phyloP scores from a whole-genome alignment of 805 yeast genomes.

The Scheffersomyces amazonensis region DNA sequence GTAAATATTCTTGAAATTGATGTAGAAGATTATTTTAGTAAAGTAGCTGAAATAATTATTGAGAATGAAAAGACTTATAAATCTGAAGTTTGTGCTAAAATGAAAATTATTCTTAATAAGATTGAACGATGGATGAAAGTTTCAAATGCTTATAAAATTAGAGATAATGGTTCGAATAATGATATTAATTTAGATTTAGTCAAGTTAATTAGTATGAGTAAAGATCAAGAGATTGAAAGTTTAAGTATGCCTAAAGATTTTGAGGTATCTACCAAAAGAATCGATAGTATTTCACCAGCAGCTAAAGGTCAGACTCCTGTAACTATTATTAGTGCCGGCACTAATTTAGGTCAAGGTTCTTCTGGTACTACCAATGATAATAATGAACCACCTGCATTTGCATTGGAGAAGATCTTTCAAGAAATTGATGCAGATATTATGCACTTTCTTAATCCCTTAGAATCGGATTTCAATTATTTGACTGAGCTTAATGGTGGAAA shows the following conservation, averaged over 20 bases:
- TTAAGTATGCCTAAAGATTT: constrained; percentile 21
- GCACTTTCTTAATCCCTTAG: constrained; percentile 26
- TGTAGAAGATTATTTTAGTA: constrained; percentile 17
- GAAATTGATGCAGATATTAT: constrained; percentile 28
- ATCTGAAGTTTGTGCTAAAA: constrained; percentile 19
- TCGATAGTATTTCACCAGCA: background rate
- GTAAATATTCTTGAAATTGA: constrained; percentile 11
- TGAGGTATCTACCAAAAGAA: constrained; percentile 1
- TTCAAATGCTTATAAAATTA: constrained; percentile 12
- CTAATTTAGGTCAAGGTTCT: background rate
- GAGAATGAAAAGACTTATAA: constrained; percentile 16
- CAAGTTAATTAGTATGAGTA: constrained; percentile 26
- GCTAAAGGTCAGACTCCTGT: background rate
- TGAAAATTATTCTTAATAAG: constrained; percentile 18
- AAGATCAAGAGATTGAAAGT: constrained; percentile 28
- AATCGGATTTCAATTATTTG: constrained; percentile 14
- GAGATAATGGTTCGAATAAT: constrained; percentile 2
- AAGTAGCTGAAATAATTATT: constrained; percentile 14
- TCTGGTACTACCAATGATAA: background rate
- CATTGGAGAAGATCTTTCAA: constrained; percentile 24
- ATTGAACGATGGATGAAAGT: constrained; percentile 27
- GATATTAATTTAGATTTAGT: constrained; percentile 13
- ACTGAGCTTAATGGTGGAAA: background rate
- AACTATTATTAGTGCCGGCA: too few relatives aligned
- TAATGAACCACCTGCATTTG: constrained; percentile 1